Conservation (phyloP, 1,139 yeast genomes). For the Magnusiomyces fungicola region DNA sequence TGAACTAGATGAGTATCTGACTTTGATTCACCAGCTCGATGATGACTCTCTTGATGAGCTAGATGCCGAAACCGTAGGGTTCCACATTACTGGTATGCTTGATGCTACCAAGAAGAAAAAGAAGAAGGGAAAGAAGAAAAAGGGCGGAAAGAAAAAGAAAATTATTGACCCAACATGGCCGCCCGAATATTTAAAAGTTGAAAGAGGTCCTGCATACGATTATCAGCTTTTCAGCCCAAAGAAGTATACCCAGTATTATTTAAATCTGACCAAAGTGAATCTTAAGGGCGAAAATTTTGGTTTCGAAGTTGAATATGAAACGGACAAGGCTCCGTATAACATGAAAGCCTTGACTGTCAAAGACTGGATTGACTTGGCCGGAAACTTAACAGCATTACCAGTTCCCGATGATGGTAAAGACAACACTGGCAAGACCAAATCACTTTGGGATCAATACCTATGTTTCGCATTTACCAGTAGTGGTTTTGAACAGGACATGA, state of each 20-base stretch:
- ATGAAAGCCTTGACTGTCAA: conserved; percentile 14
- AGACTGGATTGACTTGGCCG: conserved; percentile 51
- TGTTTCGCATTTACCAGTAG: conserved; percentile 55
- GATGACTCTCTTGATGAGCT: conserved; percentile 23
- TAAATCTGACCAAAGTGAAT: conserved; percentile 51
- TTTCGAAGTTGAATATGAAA: conserved; percentile 61
- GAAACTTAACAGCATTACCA: conserved; percentile 38
- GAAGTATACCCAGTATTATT: conserved; percentile 62
- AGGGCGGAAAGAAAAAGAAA: conserved; percentile 23
- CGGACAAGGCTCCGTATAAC: conserved; percentile 48
- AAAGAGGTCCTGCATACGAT: conserved; percentile 68
- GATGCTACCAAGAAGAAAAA: conserved; percentile 23
- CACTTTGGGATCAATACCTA: conserved; percentile 36
- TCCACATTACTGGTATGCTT: conserved; percentile 24
- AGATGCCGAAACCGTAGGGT: conserved; percentile 26
- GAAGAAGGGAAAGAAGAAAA: conserved; percentile 18
- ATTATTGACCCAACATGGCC: conserved; percentile 61
- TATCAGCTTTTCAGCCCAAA: conserved; percentile 68
- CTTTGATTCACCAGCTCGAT: conserved; percentile 15
- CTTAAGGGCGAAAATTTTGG: conserved; percentile 42
- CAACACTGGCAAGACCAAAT: conserved; percentile 15
- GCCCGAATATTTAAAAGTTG: conserved; percentile 42
- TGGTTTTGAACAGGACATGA: conserved; percentile 33
- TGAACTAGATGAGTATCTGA: conserved; percentile 36
- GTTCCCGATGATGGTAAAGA: conserved; percentile 14